Evolutionary conservation across 164 flowering plant genomes (phyloP).

Genomic region (Magnolia sinica): DNA sequence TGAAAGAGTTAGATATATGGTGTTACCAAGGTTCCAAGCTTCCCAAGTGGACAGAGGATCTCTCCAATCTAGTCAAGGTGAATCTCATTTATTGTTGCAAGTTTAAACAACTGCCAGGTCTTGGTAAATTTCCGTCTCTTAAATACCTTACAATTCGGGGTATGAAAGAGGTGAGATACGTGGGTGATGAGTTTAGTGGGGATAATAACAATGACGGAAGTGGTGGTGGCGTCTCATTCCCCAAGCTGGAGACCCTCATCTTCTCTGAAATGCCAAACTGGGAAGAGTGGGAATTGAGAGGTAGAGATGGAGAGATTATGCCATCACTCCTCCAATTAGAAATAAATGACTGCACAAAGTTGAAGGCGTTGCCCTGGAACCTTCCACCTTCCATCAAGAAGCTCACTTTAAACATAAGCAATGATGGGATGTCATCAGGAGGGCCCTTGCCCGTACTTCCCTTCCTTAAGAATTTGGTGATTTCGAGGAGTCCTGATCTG

Average conservation of each 20-base stretch:
- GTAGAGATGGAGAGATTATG: neutral
- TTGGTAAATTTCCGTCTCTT: neutral
- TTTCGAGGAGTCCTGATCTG: neutral
- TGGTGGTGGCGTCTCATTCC: neutral
- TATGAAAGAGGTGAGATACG: neutral
- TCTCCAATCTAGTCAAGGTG: neutral
- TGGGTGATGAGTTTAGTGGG: neutral
- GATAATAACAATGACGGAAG: neutral
- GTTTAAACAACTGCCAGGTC: neutral
- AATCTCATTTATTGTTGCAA: neutral
- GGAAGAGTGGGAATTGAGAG: neutral
- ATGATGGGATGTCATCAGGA: neutral
- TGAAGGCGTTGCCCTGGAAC: neutral
- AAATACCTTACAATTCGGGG: neutral
- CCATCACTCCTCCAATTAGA: neutral
- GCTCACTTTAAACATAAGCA: neutral
- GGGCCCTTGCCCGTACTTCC: neutral
- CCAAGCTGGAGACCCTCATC: neutral
- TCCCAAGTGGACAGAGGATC: neutral
- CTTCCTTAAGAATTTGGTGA: neutral
- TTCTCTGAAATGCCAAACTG: neutral
- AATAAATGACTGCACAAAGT: neutral
- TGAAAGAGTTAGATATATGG: neutral
- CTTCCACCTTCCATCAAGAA: neutral
- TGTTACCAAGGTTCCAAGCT: neutral